Evolutionary conservation across 1,139 yeast genomes (phyloP), one percentile per base, ranked within the genome.

Genomic region (Candida glucosophila): DNA sequence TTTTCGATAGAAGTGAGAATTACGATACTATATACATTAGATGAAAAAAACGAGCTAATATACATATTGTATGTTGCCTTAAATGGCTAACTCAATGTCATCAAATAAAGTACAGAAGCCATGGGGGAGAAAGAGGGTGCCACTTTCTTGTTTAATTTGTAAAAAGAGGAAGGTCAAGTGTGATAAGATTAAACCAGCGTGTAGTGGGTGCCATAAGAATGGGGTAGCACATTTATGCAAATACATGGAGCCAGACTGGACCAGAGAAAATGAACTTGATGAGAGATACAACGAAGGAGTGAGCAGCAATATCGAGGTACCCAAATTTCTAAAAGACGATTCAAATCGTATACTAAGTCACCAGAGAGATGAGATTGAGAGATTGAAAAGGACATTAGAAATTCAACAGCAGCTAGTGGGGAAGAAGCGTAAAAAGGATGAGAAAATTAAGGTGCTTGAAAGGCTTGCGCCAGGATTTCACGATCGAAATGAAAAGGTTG

Each of bases 91-190:
- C 20, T 5, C 9, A 5, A 19, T 19, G 20, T 10, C n/a, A 13
- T 12, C 10, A 9, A 13, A 19, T 6, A 19, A 19, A 19, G 12
- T 12, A 9, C 10, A 9, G 12, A 9, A 13, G 12, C 6, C 6
- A 6, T 10, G 15, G 13, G 11, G 47, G 23, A 39, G 67, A 25
- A 49, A 50, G 26, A 44, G 71, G 25, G 65, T 56, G 1, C 70
- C 71, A 2, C 40, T 62, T 14, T 49, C 66, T 17, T 64, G 71
- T 33, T 42, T 60, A 20, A 55, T 58, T 29, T 64, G 71, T 38
- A 52, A 62, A 31, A 54, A 55, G 30, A 37, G 71, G 15, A 63
- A 64, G 40, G 70, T 64, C 33, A 60, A 58, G 31, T 64, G 71
- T 44, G 70, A 63, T 36, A 60, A 61, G 32, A 54, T 37, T 15